phyloP scores from a whole-genome alignment of 176 grass and related monocot genomes.

The Zoysia japonica region DNA sequence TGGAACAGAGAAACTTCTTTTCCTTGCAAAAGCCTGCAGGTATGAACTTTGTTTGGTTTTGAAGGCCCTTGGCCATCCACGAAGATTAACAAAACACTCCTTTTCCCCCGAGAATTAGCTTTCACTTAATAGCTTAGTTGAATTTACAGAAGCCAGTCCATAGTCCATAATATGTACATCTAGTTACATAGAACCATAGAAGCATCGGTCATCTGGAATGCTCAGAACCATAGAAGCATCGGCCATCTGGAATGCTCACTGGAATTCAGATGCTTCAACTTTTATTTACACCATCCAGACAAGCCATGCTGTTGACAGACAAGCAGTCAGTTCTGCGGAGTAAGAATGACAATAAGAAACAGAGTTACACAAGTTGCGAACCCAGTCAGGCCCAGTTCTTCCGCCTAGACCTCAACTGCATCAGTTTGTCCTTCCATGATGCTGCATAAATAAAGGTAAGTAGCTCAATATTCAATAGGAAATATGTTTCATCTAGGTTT shows the following conservation, averaged over 20 bases:
- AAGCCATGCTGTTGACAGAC: neutral
- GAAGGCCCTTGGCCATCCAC: too few relatives aligned
- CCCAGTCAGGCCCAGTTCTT: slow-evolving; percentile 76
- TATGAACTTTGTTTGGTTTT: too few relatives aligned
- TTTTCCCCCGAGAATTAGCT: neutral
- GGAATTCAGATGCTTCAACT: slow-evolving; percentile 5
- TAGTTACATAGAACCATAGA: slow-evolving; percentile 37
- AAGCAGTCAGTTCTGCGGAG: neutral
- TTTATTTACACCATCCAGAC: slow-evolving; percentile 58
- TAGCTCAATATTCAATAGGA: neutral
- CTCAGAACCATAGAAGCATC: neutral
- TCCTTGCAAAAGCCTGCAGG: too few relatives aligned
- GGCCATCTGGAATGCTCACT: slow-evolving; percentile 26
- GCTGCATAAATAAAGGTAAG: slow-evolving; percentile 46
- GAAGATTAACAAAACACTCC: too few relatives aligned
- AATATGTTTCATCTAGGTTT: neutral
- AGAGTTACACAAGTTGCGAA: slow-evolving; percentile 11
- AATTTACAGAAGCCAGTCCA: slow-evolving; percentile 39
- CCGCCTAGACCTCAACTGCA: slow-evolving; percentile 67
- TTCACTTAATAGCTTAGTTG: slow-evolving; percentile 22
- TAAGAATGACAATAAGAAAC: neutral
- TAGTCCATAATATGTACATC: slow-evolving; percentile 42
- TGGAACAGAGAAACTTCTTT: too few relatives aligned
- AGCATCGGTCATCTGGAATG: too few relatives aligned
- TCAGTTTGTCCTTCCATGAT: slow-evolving; percentile 74